These are phyloP conservation scores for Diplosphaera chodatii DNA, from an alignment of 139 green algal genomes.

Conservation along the genomic window DNA sequence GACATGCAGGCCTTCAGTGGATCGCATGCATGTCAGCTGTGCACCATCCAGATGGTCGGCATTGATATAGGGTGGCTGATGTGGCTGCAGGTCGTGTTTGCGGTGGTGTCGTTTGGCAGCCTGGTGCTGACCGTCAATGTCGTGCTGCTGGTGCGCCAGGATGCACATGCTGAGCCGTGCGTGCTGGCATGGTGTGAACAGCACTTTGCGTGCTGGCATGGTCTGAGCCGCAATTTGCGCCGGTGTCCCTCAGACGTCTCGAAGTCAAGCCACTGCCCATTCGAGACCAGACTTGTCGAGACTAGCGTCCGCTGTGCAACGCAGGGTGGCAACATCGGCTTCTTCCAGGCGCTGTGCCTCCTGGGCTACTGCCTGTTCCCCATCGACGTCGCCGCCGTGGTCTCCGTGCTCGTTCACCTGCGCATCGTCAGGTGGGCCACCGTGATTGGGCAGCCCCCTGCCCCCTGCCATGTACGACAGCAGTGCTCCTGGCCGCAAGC, in stretches of 20 bases:
- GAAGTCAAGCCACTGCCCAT: too few species aligned
- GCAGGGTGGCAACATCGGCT: conserved; percentile 88
- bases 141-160: conserved; percentile 70
- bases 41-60: neutral
- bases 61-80: neutral
- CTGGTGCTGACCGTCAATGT: conserved; percentile 93
- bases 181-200: too few species aligned
- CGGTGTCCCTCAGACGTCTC: too few species aligned
- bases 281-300: too few species aligned
- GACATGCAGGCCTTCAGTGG: conserved; percentile 6
- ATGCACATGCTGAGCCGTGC: too few species aligned
- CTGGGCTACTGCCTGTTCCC: conserved; percentile 99
- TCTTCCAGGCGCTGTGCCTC: conserved; percentile 93
- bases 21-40: too few species aligned
- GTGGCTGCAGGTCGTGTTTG: conserved; percentile 85
- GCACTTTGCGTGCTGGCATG: too few species aligned
- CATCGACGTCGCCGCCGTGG: conserved; percentile 73
- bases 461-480: too few species aligned
- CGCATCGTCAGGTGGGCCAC: conserved; percentile 10
- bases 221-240: too few species aligned
- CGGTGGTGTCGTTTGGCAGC: conserved; percentile 75
- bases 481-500: too few species aligned
- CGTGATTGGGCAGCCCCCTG: too few species aligned
- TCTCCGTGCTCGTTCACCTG: conserved; percentile 44
- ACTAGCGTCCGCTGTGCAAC: too few species aligned